Conservation (phyloP, 2,329 filamentous ascomycete genomes). For the Graphium sp. region DNA sequence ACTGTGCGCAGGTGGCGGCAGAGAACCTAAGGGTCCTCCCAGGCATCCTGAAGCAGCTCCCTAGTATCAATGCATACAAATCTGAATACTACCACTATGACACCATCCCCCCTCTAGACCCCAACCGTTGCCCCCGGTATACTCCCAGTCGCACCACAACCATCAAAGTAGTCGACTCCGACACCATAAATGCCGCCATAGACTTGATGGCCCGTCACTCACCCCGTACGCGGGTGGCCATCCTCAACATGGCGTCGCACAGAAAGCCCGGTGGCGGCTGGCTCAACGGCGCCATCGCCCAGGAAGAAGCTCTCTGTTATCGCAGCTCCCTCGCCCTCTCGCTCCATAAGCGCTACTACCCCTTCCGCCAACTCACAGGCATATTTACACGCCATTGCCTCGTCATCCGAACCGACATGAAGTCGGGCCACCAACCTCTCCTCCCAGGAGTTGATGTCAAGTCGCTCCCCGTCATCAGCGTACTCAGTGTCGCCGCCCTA, state of each 20-base stretch:
- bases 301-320: constrained; percentile 55
- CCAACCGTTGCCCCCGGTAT: constrained; percentile 22
- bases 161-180: constrained; percentile 35
- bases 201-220: constrained; percentile 11
- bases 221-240: constrained; percentile 21
- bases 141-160: constrained; percentile 10
- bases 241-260: constrained; percentile 51
- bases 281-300: constrained; percentile 41
- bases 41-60: constrained; percentile 24
- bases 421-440: constrained; percentile 27
- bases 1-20: too few relatives aligned
- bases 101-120: constrained; percentile 19
- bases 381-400: constrained; percentile 45
- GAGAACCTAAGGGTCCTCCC: constrained; percentile 31
- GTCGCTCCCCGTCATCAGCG: constrained; percentile 33
- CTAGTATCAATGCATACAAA: constrained; percentile 17
- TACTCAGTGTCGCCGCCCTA: constrained; percentile 43
- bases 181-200: constrained; percentile 40
- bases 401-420: constrained; percentile 34
- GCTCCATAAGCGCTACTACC: constrained; percentile 31
- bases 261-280: constrained; percentile 44
- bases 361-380: constrained; percentile 25
- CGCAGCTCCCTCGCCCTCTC: constrained; percentile 36
- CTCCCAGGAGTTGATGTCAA: constrained; percentile 9
- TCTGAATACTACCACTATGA: constrained; percentile 19